Base-by-base conservation (phyloP, 192 early-diverging fungal genomes). In the Mortierella hygrophila region DNA sequence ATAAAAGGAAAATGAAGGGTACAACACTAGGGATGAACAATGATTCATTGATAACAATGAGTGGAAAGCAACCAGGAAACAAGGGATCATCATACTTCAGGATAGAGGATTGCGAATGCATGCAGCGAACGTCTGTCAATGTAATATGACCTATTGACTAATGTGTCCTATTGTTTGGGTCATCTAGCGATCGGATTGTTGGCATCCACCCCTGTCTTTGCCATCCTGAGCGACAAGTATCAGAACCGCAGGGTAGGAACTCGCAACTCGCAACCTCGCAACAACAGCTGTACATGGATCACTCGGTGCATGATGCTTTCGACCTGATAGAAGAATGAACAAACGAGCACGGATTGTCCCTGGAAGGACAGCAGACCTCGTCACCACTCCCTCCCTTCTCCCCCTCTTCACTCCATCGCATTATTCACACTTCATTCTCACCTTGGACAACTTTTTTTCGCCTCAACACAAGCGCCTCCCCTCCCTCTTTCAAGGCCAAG, bases 211-310 rank as follows among this genome's bases (percentile, higher is more conserved):
- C 94, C 94, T 1, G 41, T 93, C n/a, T 94, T 94, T 69, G 95
- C 93, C 10, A 92, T 92, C 47, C 76, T 96, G 32, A 95, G 94
- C 42, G 95, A 96, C 79, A 89, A 92, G 49, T 94, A 93, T 77
- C 90, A 92, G 54, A 93, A 94, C 75, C 90, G 95, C 74, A 93
- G 93, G 74, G 91, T 89, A 79, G 52, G 73, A 29, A 42, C 20
- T n/a, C 41, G 37, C 41, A 44, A 75, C 21, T 35, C 57, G 21
- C 2, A 54, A 37, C 44, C 44, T 13, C 32, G 35, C 18, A 11
- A 4, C 35, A 37, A 20, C 38, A 52, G 37, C 4, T 35, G 35
- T 1, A 37, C 35, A 15, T 52, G 49, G 49, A 52, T 52, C 49
- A 20, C 49, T n/a, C 8, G 32, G 3, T 13, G 7, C 1, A 41